phyloP scores from a whole-genome alignment of 164 flowering plant species.

The Nelumbo lutea region DNA sequence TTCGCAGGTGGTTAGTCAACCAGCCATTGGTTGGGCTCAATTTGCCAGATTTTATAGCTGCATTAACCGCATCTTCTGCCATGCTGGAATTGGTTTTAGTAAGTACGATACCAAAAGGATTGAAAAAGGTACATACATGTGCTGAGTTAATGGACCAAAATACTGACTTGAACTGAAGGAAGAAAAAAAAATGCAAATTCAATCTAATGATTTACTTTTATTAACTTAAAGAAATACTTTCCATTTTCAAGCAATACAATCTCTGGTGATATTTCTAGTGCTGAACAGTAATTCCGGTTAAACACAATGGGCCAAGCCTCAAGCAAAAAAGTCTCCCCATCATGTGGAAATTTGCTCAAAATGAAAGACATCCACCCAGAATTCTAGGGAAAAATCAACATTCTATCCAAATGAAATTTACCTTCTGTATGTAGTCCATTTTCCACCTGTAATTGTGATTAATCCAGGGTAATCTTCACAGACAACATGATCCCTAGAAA shows the following conservation, averaged over 20 bases:
- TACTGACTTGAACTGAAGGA: not conserved
- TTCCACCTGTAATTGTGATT: constrained; percentile 96
- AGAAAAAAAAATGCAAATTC: constrained; percentile 1
- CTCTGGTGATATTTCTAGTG: not conserved
- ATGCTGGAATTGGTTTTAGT: constrained; percentile 54
- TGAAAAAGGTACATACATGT: not conserved
- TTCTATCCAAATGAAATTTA: constrained; percentile 13
- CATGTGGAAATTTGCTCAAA: not conserved
- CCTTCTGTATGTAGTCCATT: constrained; percentile 98
- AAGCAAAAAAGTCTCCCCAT: not conserved
- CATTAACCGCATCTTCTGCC: constrained; percentile 98
- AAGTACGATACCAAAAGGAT: constrained; percentile 4
- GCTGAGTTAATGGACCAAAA: not conserved
- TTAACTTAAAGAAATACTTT: not conserved
- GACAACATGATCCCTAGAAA: constrained; percentile 95
- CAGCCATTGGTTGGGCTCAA: constrained; percentile 63
- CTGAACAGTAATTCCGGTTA: not conserved
- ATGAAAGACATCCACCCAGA: not conserved
- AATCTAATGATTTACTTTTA: not conserved
- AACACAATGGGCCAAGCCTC: not conserved
- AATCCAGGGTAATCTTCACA: constrained; percentile 92
- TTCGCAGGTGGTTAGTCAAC: constrained; percentile 49
- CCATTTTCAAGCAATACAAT: not conserved
- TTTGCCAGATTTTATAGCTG: constrained; percentile 82
- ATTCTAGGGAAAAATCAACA: not conserved